These are phyloP conservation scores for Sedum album DNA, from an alignment of 164 flowering plant species.

Conservation along the genomic window DNA sequence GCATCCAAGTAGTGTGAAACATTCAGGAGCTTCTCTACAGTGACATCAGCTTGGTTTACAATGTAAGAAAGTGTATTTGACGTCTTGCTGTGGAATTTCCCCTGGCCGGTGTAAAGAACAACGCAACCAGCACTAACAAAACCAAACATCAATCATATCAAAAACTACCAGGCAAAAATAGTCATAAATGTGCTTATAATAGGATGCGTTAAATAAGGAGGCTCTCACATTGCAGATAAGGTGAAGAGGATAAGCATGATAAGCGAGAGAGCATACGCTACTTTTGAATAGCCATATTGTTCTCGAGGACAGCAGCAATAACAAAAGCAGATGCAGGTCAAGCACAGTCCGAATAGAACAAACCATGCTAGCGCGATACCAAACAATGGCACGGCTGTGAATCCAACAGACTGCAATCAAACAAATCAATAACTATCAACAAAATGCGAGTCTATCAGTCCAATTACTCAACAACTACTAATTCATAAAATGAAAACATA, in stretches of 20 bases:
- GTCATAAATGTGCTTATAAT: background rate
- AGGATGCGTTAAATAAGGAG: background rate
- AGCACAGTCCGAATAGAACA: slow-evolving; percentile 15
- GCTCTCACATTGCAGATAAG: slow-evolving; percentile 19
- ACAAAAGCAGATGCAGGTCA: slow-evolving; percentile 14
- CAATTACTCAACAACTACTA: background rate
- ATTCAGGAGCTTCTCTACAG: slow-evolving; percentile 16
- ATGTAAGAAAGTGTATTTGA: slow-evolving; percentile 16
- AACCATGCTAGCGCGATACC: slow-evolving; percentile 23
- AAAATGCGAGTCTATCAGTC: too few species aligned
- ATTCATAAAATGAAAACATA: background rate
- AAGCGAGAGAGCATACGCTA: slow-evolving; percentile 20
- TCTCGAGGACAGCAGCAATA: slow-evolving; percentile 17
- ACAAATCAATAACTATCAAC: background rate
- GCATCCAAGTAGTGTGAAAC: slow-evolving; percentile 18
- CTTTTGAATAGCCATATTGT: slow-evolving; percentile 19
- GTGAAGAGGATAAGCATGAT: slow-evolving; percentile 21
- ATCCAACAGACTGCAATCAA: slow-evolving; percentile 25
- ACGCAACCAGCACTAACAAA: slow-evolving; percentile 21
- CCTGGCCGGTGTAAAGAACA: slow-evolving; percentile 25
- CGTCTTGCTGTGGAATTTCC: slow-evolving; percentile 21
- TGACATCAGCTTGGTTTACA: slow-evolving; percentile 14
- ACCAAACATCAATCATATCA: too few species aligned
- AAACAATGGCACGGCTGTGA: slow-evolving; percentile 20
- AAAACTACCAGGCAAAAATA: background rate